These are phyloP conservation scores for Taphrina pruni DNA, from an alignment of 1,139 yeast species.

Conservation along the genomic window DNA sequence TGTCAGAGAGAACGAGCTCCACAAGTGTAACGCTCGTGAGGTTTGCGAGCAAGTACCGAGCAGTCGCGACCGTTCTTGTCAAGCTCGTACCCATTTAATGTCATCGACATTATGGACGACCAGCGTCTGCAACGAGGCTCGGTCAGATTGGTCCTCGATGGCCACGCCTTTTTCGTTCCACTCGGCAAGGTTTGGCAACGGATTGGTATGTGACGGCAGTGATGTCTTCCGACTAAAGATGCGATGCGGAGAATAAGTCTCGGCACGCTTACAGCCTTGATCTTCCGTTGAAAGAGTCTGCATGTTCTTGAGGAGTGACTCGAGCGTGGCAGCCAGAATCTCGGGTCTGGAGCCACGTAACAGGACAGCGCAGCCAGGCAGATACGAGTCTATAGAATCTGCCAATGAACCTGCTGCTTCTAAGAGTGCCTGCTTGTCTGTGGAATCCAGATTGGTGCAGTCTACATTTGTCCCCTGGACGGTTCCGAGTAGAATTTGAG, in stretches of 20 bases:
- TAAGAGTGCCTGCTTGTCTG: neutral
- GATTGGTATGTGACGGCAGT: neutral
- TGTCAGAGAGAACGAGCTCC: too few species aligned
- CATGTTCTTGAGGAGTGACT: conserved; percentile 7
- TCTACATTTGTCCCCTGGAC: neutral
- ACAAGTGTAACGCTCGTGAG: too few species aligned
- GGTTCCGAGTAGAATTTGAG: conserved; percentile 2
- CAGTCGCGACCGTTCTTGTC: neutral
- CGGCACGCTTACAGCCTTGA: neutral
- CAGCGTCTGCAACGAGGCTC: neutral
- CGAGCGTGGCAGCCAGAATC: conserved; percentile 4
- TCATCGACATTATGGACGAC: conserved; percentile 8
- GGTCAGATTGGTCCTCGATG: neutral
- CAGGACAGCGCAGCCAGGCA: conserved; percentile 15
- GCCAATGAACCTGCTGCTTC: conserved; percentile 7
- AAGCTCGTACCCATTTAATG: conserved; percentile 4
- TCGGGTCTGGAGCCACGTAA: neutral
- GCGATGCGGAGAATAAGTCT: neutral
- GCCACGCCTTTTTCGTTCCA: neutral
- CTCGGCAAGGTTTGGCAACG: conserved; percentile 3
- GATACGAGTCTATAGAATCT: conserved; percentile 7
- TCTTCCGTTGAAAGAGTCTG: neutral
- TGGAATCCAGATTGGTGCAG: neutral
- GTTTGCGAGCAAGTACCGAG: too few species aligned
- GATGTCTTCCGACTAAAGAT: conserved; percentile 7